Evolutionary conservation across 116 monocot genomes (phyloP).

Genomic region (Dioscorea cayenensis): DNA sequence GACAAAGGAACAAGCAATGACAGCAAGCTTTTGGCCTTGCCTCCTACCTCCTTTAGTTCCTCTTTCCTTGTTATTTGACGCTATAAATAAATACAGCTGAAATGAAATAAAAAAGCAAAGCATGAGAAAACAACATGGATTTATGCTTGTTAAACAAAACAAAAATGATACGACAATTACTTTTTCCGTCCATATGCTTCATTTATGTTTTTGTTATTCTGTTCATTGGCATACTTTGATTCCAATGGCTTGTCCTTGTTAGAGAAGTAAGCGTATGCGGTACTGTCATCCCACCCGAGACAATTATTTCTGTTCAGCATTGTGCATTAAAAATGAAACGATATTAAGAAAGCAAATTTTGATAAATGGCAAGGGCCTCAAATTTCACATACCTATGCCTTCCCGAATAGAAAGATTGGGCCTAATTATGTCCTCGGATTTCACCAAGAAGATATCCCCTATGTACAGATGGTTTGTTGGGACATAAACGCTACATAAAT

Average conservation of each 20-base stretch:
- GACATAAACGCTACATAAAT: slow-evolving; percentile 94
- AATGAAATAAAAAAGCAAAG: no score
- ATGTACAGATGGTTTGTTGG: slow-evolving; percentile 98
- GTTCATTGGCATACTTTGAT: slow-evolving; percentile 45
- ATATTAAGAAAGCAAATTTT: background rate
- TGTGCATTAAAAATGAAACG: background rate
- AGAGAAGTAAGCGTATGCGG: slow-evolving; percentile 70
- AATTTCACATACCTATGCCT: slow-evolving; percentile 60
- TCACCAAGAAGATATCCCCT: slow-evolving; percentile 92
- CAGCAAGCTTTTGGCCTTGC: no score
- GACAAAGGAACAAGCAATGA: no score
- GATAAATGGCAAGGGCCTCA: background rate
- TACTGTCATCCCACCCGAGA: slow-evolving; percentile 97
- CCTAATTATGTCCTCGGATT: slow-evolving; percentile 85
- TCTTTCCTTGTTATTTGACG: no score
- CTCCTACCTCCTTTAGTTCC: no score
- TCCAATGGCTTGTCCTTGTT: slow-evolving; percentile 39
- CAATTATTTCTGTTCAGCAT: slow-evolving; percentile 74
- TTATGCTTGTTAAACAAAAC: no score
- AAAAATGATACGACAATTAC: no score
- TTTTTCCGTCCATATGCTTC: no score
- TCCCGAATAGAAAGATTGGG: slow-evolving; percentile 94
- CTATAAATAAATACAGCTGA: no score
- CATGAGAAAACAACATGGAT: no score
- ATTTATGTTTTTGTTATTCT: slow-evolving; percentile 21